Evolutionary conservation across 768 basidiomycete genomes (phyloP), one percentile per base, ranked within the genome.

Genomic region (Cystobasidium tubakii): DNA sequence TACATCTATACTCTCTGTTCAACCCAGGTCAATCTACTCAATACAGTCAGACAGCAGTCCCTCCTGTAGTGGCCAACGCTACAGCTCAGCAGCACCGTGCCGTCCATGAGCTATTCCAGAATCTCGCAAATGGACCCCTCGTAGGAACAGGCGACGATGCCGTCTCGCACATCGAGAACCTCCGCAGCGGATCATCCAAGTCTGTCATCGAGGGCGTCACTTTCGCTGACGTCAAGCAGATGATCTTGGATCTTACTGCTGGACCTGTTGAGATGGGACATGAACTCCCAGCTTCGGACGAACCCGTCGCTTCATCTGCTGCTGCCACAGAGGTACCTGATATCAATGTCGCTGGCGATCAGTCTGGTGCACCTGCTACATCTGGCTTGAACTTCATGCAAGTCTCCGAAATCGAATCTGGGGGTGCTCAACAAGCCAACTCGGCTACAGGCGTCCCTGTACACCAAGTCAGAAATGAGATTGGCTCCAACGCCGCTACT

Each of bases 1-100:
- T 80, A 7, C 79, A 75, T 71, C 75, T 80, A 27, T 75, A 77
- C 76, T 50, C 74, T 12, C 75, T 79, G 46, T 77, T 76, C 75
- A 29, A 57, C 60, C 76, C 76, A 1, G 34, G 64, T 17, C 53
- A 67, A 25, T 27, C 46, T 6, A 39, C 29, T 23, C 46, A 50
- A n/a, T 77, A 76, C 62, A 75, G 71, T 3, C 76, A 77, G 21
- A 69, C 76, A 2, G 54, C 44, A 19, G 75, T 77, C 4, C 79
- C 79, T 17, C 55, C 77, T 17, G 67, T 62, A 15, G 42, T 79
- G 63, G 75, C 74, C 13, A 33, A 75, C 27, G 77, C 78, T 7
- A 79, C 75, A 6, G 76, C 73, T 27, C 74, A 79, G 44, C 77
- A 80, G 42, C 75, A 74, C 43, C 77, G 77, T 1, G 75, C 77